Evolutionary conservation across 768 basidiomycete genomes (phyloP).

Genomic region (Mycena belliarum): DNA sequence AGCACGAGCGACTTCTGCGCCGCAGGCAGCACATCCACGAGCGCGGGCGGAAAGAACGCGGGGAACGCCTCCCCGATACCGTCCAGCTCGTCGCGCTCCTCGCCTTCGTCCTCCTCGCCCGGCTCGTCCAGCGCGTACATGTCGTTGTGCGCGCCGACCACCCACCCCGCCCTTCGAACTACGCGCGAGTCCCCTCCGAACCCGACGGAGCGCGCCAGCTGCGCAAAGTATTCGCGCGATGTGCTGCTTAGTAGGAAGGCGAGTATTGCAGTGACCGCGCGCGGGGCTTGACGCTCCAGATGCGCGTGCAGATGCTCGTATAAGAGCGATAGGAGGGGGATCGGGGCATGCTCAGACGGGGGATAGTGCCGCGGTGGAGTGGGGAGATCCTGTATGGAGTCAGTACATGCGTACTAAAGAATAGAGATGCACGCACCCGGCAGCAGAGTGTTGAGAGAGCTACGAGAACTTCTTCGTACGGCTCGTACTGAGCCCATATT

Average conservation of each 20-base stretch:
- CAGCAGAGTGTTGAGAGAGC: constrained; percentile 61
- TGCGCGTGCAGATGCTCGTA: constrained; percentile 58
- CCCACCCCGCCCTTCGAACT: constrained; percentile 28
- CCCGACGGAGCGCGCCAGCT: constrained; percentile 62
- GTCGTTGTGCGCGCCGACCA: constrained; percentile 27
- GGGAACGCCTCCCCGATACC: constrained; percentile 52
- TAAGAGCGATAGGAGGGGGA: constrained; percentile 58
- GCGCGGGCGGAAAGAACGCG: constrained; percentile 55
- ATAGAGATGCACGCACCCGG: constrained; percentile 40
- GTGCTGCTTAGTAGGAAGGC: constrained; percentile 69
- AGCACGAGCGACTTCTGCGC: constrained; percentile 72
- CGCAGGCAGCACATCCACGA: constrained; percentile 56
- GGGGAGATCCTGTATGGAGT: constrained; percentile 31
- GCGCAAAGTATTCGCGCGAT: constrained; percentile 63
- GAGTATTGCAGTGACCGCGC: constrained; percentile 50
- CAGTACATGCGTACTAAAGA: neutral
- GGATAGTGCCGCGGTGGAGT: constrained; percentile 41
- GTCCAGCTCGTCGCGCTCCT: constrained; percentile 36
- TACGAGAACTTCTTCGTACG: constrained; percentile 48
- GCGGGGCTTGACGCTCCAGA: constrained; percentile 53
- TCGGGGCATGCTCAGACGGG: constrained; percentile 43
- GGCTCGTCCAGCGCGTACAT: constrained; percentile 37
- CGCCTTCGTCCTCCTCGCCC: constrained; percentile 41
- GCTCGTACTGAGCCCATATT: constrained; percentile 52
- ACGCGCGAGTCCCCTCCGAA: constrained; percentile 36